Percentiles rank a stretch among this genome's conserved stretches.
phyloP scores from a whole-genome alignment of 768 basidiomycete species.

The Ramaria sp. region DNA sequence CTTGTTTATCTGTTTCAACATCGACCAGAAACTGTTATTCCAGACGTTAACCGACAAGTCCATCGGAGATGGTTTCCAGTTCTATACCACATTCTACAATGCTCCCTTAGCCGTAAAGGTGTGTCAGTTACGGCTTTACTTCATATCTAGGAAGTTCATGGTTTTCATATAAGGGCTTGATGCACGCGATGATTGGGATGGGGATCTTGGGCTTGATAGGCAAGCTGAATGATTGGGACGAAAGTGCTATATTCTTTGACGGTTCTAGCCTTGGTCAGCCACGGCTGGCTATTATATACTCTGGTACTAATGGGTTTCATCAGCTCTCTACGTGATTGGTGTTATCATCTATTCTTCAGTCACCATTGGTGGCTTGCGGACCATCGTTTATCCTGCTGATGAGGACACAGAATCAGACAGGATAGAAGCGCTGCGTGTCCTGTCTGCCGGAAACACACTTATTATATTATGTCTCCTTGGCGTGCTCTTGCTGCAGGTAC shows the following conservation, averaged over 20 bases:
- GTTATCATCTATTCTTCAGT: conserved; percentile 78
- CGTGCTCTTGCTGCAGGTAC: conserved; percentile 64
- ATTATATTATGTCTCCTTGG: conserved; percentile 57
- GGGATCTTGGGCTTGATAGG: conserved; percentile 64
- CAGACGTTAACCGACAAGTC: conserved; percentile 50
- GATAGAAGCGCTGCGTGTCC: conserved; percentile 67
- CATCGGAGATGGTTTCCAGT: conserved; percentile 70
- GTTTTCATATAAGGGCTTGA: conserved; percentile 50
- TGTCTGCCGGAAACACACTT: conserved; percentile 83
- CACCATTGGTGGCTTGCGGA: conserved; percentile 65
- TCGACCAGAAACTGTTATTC: conserved; percentile 83
- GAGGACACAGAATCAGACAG: conserved; percentile 52
- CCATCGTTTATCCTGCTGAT: conserved; percentile 51
- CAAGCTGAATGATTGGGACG: conserved; percentile 82
- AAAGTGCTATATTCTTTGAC: conserved; percentile 93
- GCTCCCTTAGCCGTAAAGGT: conserved; percentile 93
- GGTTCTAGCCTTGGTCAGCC: conserved; percentile 73
- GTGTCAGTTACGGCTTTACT: conserved; percentile 12
- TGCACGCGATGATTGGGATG: conserved; percentile 77
- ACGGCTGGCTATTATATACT: conserved; percentile 4
- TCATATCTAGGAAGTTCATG: conserved; percentile 6
- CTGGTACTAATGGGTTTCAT: neutral
- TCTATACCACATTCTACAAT: conserved; percentile 89
- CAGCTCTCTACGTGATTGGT: conserved; percentile 67
- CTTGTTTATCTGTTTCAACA: conserved; percentile 73